phyloP scores from a whole-genome alignment of 2,329 filamentous ascomycete genomes.

The Fusarium sarcochroum region DNA sequence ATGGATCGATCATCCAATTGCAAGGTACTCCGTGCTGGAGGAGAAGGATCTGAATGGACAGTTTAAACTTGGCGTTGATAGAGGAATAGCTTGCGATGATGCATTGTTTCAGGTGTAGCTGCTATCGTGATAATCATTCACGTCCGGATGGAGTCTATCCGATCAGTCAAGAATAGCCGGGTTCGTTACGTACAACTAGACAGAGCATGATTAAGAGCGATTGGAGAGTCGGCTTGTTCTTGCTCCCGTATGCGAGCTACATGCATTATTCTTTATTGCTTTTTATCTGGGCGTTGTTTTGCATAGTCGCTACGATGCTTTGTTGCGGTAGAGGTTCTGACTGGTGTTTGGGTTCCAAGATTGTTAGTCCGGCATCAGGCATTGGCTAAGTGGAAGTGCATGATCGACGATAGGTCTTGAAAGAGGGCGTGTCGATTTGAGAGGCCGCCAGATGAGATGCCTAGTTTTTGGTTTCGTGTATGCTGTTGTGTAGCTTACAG shows the following conservation, averaged over 20 bases:
- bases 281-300: background rate
- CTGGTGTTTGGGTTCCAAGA: background rate
- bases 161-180: constrained; percentile 16
- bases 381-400: constrained; percentile 29
- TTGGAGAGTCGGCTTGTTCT: background rate
- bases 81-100: background rate
- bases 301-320: background rate
- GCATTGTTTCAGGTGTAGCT: constrained; percentile 9
- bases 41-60: constrained; percentile 7
- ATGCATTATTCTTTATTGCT: background rate
- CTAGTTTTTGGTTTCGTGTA: background rate
- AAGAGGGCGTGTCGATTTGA: constrained; percentile 34
- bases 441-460: constrained; percentile 13
- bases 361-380: constrained; percentile 14
- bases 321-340: background rate
- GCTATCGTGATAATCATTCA: background rate
- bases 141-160: background rate
- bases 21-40: constrained; percentile 1
- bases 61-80: constrained; percentile 9
- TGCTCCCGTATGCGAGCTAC: background rate
- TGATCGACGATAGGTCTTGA: constrained; percentile 26
- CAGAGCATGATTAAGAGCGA: background rate
- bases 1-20: background rate
- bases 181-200: background rate
- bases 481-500: constrained; percentile 17